Conservation (phyloP, 2,329 filamentous ascomycete genomes). For the Botrytis byssoidea region DNA sequence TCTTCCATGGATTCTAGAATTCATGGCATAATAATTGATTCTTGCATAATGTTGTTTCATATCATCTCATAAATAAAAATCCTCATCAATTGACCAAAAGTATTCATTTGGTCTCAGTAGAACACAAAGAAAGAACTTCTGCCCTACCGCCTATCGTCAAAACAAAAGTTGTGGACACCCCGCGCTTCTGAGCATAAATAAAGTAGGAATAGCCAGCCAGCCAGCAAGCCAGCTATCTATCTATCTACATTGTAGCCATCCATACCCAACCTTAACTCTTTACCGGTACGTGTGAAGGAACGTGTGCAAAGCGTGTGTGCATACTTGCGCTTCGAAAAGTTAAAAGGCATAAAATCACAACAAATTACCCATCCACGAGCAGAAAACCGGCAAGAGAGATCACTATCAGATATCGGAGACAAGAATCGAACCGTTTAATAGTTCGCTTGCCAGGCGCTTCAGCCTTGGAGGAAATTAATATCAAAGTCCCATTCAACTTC, state of each 20-base stretch:
- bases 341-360: constrained; percentile 19
- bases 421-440: constrained; percentile 7
- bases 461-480: constrained; percentile 23
- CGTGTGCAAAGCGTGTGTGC: constrained; percentile 20
- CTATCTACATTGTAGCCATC: not conserved
- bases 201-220: not conserved
- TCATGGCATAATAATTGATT: not conserved
- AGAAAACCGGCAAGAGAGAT: not conserved
- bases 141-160: constrained; percentile 4
- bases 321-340: constrained; percentile 11
- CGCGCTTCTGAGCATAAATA: constrained; percentile 20
- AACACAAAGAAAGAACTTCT: not conserved
- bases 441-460: constrained; percentile 29
- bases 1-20: not conserved
- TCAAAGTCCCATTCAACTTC: constrained; percentile 13
- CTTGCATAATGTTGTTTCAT: not conserved
- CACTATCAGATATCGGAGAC: constrained; percentile 11
- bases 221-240: not conserved
- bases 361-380: not conserved
- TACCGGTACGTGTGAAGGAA: constrained; percentile 1
- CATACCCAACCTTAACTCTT: not conserved
- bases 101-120: not conserved
- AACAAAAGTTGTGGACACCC: constrained; percentile 18
- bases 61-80: not conserved
- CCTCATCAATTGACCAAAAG: not conserved